A percentile compares a stretch with the other conserved stretches of the same genome.
Conservation (phyloP, 2,329 filamentous ascomycete genomes). For the Coniochaeta sp. region DNA sequence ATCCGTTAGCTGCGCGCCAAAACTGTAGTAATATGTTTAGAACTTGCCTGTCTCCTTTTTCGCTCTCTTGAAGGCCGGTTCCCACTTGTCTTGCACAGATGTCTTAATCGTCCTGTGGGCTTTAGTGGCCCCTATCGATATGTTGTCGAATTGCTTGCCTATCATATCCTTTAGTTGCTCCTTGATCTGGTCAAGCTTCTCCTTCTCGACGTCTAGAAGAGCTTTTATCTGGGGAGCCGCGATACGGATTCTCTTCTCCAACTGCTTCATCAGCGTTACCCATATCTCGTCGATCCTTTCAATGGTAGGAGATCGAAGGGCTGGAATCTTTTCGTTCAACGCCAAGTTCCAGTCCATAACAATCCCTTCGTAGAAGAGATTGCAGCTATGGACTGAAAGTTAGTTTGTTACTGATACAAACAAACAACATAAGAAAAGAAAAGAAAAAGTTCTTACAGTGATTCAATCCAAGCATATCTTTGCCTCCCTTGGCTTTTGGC, state of each 20-base stretch:
- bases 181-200: background rate
- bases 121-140: background rate
- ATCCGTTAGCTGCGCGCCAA: background rate
- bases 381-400: background rate
- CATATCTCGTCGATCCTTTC: background rate
- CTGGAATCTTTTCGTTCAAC: background rate
- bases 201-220: background rate
- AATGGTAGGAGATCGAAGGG: background rate
- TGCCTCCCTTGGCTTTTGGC: background rate
- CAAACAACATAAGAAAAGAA: background rate
- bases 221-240: background rate
- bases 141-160: background rate
- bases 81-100: constrained; percentile 2
- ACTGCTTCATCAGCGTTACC: background rate
- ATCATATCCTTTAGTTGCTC: background rate
- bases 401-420: background rate
- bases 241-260: background rate
- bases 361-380: background rate
- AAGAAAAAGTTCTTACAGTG: background rate
- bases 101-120: background rate
- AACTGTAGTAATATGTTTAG: background rate
- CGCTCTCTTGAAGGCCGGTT: constrained; percentile 3
- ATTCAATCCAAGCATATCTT: background rate
- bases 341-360: background rate
- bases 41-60: background rate